These are phyloP conservation scores for Pyronema omphalodes DNA, from an alignment of 495 filamentous ascomycete genomes.

Conservation along the genomic window DNA sequence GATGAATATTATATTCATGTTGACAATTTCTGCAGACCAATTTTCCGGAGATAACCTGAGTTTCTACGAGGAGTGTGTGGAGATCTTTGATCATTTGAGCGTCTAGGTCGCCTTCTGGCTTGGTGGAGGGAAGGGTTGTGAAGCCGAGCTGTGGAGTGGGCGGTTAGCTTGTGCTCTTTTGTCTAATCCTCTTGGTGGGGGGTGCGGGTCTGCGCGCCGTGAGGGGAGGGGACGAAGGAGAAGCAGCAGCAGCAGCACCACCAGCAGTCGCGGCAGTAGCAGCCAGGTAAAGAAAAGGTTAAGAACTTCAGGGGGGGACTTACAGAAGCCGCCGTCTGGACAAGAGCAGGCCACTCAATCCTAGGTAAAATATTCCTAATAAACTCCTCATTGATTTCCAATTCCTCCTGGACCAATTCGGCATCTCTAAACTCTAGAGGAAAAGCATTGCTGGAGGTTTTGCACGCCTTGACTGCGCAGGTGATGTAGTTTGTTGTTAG, in stretches of 20 bases:
- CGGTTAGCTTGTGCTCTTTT: neutral
- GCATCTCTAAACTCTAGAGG: constrained; percentile 82
- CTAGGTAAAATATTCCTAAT: constrained; percentile 67
- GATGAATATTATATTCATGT: constrained; percentile 79
- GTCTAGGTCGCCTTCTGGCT: constrained; percentile 35
- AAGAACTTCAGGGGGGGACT: constrained; percentile 9
- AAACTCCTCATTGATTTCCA: constrained; percentile 61
- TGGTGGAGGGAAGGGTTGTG: constrained; percentile 45
- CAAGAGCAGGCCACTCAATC: constrained; percentile 70
- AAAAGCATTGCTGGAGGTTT: constrained; percentile 53
- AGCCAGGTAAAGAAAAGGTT: neutral
- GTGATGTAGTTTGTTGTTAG: constrained; percentile 93
- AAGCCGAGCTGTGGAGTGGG: constrained; percentile 51
- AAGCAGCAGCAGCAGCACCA: too few species aligned
- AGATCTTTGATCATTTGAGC: constrained; percentile 55
- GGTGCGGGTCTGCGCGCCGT: too few species aligned
- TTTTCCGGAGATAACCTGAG: constrained; percentile 67
- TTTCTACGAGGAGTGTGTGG: constrained; percentile 73
- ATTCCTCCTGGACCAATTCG: constrained; percentile 64
- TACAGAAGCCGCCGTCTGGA: constrained; percentile 63
- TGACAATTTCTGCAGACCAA: constrained; percentile 81
- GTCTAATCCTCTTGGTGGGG: too few species aligned
- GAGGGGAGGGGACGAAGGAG: too few species aligned
- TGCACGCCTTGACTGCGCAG: constrained; percentile 89
- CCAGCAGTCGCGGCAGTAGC: too few species aligned